Evolutionary conservation across 1,139 yeast genomes (phyloP).

Genomic region (Diutina neorugosa): DNA sequence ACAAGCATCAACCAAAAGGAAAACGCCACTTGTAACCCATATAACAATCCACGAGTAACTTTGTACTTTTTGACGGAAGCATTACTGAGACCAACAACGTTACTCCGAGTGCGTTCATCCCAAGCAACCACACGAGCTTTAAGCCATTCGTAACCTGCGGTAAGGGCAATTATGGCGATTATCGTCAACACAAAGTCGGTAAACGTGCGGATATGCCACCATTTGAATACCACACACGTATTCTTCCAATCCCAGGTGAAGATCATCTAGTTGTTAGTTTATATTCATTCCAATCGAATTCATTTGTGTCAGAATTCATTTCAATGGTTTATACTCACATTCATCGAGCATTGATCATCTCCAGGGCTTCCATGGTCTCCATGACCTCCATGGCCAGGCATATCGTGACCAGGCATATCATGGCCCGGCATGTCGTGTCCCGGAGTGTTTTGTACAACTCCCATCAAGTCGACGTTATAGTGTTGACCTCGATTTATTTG

Average conservation of each 20-base stretch:
- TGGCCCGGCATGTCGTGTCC: slow-evolving; percentile 1
- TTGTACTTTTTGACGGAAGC: not conserved
- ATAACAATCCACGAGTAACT: slow-evolving; percentile 25
- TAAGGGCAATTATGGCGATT: slow-evolving; percentile 32
- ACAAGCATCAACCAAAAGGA: slow-evolving; percentile 70
- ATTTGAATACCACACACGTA: slow-evolving; percentile 56
- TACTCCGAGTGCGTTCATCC: slow-evolving; percentile 3
- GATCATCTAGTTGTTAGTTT: slow-evolving; percentile 37
- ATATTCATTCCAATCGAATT: no score
- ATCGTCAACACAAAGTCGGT: slow-evolving; percentile 41
- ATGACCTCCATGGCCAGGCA: not conserved
- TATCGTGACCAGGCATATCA: not conserved
- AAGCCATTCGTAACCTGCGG: slow-evolving; percentile 52
- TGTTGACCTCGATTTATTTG: not conserved
- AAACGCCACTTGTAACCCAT: slow-evolving; percentile 66
- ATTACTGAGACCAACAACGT: not conserved
- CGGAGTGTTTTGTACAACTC: not conserved
- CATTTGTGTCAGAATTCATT: no score
- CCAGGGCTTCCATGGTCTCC: not conserved
- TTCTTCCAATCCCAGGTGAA: slow-evolving; percentile 73
- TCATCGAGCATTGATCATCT: slow-evolving; percentile 48
- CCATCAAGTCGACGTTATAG: not conserved
- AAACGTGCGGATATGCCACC: slow-evolving; percentile 67
- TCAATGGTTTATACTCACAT: slow-evolving; percentile 15
- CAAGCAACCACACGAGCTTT: slow-evolving; percentile 14